Evolutionary conservation across 2,329 filamentous ascomycete genomes (phyloP).

Genomic region (Phyllosticta citribraziliensis): DNA sequence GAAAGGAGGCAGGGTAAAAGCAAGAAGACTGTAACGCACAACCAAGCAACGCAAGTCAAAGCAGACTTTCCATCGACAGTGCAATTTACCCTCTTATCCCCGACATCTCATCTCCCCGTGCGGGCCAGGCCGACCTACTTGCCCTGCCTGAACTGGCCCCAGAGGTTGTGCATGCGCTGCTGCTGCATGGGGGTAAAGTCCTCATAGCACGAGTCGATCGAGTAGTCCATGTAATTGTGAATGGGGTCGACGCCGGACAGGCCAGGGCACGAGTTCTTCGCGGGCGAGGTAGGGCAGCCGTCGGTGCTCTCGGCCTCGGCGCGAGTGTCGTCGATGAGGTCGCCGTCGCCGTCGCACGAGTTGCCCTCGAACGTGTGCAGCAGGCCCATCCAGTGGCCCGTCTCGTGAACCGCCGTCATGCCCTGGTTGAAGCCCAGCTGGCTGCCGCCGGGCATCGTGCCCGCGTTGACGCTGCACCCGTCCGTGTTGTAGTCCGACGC

Average conservation of each 20-base stretch:
- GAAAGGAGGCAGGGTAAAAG: not conserved
- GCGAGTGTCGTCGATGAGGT: constrained; percentile 36
- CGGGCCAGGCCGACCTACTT: constrained; percentile 15
- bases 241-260: constrained; percentile 38
- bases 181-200: constrained; percentile 42
- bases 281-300: constrained; percentile 38
- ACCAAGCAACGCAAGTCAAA: not conserved
- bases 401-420: constrained; percentile 39
- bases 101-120: not conserved
- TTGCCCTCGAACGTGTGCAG: constrained; percentile 40
- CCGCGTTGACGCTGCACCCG: constrained; percentile 48
- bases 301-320: constrained; percentile 37
- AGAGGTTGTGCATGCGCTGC: constrained; percentile 43
- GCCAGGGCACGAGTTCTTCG: constrained; percentile 43
- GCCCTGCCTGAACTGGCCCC: constrained; percentile 33
- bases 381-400: constrained; percentile 39
- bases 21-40: not conserved
- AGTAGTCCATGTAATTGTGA: constrained; percentile 53
- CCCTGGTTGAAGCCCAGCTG: constrained; percentile 41
- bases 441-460: constrained; percentile 44
- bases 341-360: constrained; percentile 34
- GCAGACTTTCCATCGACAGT: not conserved
- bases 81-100: not conserved
- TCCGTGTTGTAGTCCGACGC: constrained; percentile 39
- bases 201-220: constrained; percentile 45